Evolutionary conservation across 176 grass and related monocot genomes (phyloP).

Genomic region (Avena eriantha): DNA sequence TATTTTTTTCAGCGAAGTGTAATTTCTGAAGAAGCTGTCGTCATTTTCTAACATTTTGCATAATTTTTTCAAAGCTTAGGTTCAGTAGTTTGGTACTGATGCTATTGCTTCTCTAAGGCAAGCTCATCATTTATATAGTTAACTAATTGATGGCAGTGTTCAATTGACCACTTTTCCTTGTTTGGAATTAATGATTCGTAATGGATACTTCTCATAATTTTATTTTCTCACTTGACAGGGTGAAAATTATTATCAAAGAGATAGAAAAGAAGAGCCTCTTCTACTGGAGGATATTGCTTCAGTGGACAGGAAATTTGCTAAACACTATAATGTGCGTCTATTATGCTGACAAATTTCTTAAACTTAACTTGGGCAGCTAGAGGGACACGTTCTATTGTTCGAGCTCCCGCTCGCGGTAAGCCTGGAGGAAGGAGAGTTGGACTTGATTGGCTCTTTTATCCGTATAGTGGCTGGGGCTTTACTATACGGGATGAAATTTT

Average conservation of each 20-base stretch:
- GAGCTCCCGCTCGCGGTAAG: no score
- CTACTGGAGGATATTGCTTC: slow-evolving; percentile 89
- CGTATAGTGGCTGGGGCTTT: no score
- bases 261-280: slow-evolving; percentile 86
- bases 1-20: not conserved
- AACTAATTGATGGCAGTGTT: not conserved
- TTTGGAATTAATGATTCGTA: slow-evolving; percentile 10
- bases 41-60: not conserved
- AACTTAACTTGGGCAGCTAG: not conserved
- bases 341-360: slow-evolving; percentile 9
- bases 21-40: not conserved
- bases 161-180: slow-evolving; percentile 31
- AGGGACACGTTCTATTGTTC: not conserved
- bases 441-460: no score
- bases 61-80: not conserved
- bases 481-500: no score
- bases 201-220: not conserved
- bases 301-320: slow-evolving; percentile 98
- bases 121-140: not conserved
- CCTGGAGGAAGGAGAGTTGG: no score
- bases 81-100: not conserved
- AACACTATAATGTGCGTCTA: slow-evolving; percentile 86
- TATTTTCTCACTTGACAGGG: slow-evolving; percentile 50
- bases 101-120: slow-evolving; percentile 7
- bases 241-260: slow-evolving; percentile 95